These are phyloP conservation scores for Plenodomus tracheiphilus DNA, from an alignment of 2,329 filamentous ascomycete species.

Conservation along the genomic window DNA sequence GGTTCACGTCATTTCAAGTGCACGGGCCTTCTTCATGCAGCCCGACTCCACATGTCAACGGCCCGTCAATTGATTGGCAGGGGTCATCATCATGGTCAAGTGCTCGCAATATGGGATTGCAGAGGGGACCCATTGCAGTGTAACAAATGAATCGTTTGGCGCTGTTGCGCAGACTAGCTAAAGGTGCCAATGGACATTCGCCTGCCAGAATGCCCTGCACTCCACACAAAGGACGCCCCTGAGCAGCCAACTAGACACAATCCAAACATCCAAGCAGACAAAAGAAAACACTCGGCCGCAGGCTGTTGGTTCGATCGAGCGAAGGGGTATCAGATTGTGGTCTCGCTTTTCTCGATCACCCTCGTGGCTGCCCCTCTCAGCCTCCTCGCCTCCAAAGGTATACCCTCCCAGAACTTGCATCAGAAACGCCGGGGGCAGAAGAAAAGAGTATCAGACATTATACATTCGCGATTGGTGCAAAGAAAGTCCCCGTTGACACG, in stretches of 20 bases:
- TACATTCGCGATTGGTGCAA: slow-evolving; percentile 13
- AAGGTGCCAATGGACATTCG: background rate
- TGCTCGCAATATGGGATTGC: too few species aligned
- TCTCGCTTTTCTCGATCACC: slow-evolving; percentile 8
- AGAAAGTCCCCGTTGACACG: background rate
- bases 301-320: slow-evolving; percentile 3
- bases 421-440: slow-evolving; percentile 11
- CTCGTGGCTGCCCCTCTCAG: slow-evolving; percentile 2
- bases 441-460: slow-evolving; percentile 24
- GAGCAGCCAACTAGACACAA: slow-evolving; percentile 8
- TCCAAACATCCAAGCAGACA: slow-evolving; percentile 4
- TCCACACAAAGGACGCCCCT: slow-evolving; percentile 5
- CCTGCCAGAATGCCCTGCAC: slow-evolving; percentile 9
- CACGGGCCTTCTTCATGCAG: slow-evolving; percentile 13
- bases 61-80: slow-evolving; percentile 7
- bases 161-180: slow-evolving; percentile 1
- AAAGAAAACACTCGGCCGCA: slow-evolving; percentile 12
- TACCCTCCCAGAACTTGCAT: background rate
- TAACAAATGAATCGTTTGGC: slow-evolving; percentile 1
- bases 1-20: slow-evolving; percentile 21
- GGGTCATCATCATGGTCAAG: slow-evolving; percentile 2
- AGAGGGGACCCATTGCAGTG: too few species aligned
- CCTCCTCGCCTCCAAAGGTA: background rate
- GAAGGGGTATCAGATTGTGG: slow-evolving; percentile 18
- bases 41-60: slow-evolving; percentile 12